These are phyloP conservation scores for Ophiostoma novo-ulmi DNA, from an alignment of 2,329 filamentous ascomycete genomes.

Conservation along the genomic window DNA sequence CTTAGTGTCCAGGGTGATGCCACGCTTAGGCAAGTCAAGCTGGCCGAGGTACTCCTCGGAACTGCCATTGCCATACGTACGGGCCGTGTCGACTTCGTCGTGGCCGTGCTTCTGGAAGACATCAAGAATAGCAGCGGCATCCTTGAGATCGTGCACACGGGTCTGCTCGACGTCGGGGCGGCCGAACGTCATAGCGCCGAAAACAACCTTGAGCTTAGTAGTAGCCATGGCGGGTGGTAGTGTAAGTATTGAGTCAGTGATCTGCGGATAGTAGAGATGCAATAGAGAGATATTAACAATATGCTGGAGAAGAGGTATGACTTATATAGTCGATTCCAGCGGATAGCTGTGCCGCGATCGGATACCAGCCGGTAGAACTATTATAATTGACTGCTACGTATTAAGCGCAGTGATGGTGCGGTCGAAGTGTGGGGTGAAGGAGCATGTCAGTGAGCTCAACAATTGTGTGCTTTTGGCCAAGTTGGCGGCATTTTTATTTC, in stretches of 20 bases:
- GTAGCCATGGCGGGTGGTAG: constrained; percentile 17
- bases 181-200: constrained; percentile 34
- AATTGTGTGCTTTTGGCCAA: constrained; percentile 12
- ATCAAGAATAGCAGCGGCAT: constrained; percentile 57
- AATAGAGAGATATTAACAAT: background rate
- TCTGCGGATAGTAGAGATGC: background rate
- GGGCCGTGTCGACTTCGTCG: constrained; percentile 65
- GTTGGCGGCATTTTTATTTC: constrained; percentile 8
- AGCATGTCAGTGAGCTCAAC: background rate
- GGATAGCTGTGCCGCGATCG: constrained; percentile 1
- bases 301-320: background rate
- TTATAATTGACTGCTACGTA: background rate
- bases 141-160: constrained; percentile 37
- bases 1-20: constrained; percentile 32
- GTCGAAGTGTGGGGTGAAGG: background rate
- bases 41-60: constrained; percentile 52
- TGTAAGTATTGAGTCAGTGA: background rate
- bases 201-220: constrained; percentile 29
- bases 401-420: constrained; percentile 3
- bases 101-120: constrained; percentile 61
- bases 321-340: background rate
- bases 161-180: constrained; percentile 30
- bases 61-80: constrained; percentile 57
- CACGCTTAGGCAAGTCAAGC: constrained; percentile 36
- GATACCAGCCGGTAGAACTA: background rate